Evolutionary conservation across 1,139 yeast genomes (phyloP).

Genomic region (Debaryomyces coudertii): DNA sequence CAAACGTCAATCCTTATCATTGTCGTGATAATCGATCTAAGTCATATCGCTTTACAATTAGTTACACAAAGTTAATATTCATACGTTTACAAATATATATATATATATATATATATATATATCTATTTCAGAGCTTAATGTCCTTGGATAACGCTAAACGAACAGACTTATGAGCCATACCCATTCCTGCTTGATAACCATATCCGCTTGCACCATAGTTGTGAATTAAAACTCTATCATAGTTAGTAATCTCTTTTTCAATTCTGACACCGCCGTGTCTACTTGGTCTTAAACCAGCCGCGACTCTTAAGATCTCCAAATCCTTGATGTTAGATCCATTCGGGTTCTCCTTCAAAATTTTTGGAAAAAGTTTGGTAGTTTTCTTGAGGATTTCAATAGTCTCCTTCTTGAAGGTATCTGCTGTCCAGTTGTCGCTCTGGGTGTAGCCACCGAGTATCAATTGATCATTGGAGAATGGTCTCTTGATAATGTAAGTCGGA

Average conservation of each 20-base stretch:
- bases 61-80: neutral
- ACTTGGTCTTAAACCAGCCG: conserved; percentile 70
- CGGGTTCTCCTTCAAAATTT: conserved; percentile 43
- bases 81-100: no score
- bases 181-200: conserved; percentile 75
- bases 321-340: conserved; percentile 22
- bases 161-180: conserved; percentile 51
- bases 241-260: conserved; percentile 50
- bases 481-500: conserved; percentile 70
- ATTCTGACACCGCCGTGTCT: conserved; percentile 71
- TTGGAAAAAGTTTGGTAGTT: conserved; percentile 57
- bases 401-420: conserved; percentile 55
- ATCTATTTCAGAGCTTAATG: neutral
- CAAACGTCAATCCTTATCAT: neutral
- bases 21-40: neutral
- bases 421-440: conserved; percentile 61
- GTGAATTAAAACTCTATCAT: conserved; percentile 44
- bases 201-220: conserved; percentile 80
- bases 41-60: neutral
- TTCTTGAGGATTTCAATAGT: conserved; percentile 61
- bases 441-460: conserved; percentile 70
- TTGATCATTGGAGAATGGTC: conserved; percentile 64
- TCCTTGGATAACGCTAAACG: conserved; percentile 6
- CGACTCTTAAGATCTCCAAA: conserved; percentile 54
- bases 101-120: neutral